A percentile compares a stretch with the other conserved stretches of the same genome.
Evolutionary conservation across 2,329 filamentous ascomycete species (phyloP).

Genomic region (Fonsecaea pedrosoi): DNA sequence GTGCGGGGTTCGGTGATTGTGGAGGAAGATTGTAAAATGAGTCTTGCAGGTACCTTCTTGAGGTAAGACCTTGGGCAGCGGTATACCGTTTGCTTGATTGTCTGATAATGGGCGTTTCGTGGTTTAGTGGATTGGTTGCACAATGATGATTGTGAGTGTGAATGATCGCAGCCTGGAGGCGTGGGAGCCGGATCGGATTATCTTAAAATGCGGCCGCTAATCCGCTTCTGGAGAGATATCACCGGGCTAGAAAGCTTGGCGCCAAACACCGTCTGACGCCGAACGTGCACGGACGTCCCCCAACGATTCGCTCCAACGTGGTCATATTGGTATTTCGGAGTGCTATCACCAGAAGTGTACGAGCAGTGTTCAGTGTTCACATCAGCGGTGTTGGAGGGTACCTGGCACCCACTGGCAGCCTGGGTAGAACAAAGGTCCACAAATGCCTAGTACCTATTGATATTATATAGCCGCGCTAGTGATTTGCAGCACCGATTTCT

Average conservation of each 20-base stretch:
- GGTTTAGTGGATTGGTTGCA: background rate
- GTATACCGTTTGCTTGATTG: background rate
- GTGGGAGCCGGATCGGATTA: background rate
- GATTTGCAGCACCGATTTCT: too few relatives aligned
- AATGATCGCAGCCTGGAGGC: background rate
- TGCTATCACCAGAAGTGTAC: too few relatives aligned
- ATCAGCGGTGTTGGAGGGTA: too few relatives aligned
- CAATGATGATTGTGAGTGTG: background rate
- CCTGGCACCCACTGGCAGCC: too few relatives aligned
- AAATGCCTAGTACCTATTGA: too few relatives aligned
- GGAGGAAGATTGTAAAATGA: background rate
- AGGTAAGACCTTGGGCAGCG: background rate
- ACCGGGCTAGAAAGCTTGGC: background rate
- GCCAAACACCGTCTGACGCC: background rate
- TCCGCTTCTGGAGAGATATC: background rate
- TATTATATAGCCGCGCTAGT: too few relatives aligned
- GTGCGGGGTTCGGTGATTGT: background rate
- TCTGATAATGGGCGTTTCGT: background rate
- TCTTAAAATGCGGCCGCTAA: background rate
- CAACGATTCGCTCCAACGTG: too few relatives aligned
- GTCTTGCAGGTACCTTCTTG: background rate
- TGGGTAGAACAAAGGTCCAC: too few relatives aligned
- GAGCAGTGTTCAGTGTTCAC: too few relatives aligned
- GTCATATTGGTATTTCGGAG: too few relatives aligned
- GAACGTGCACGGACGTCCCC: background rate